phyloP scores from a whole-genome alignment of 805 yeast species.

The Ogataea saltuana region DNA sequence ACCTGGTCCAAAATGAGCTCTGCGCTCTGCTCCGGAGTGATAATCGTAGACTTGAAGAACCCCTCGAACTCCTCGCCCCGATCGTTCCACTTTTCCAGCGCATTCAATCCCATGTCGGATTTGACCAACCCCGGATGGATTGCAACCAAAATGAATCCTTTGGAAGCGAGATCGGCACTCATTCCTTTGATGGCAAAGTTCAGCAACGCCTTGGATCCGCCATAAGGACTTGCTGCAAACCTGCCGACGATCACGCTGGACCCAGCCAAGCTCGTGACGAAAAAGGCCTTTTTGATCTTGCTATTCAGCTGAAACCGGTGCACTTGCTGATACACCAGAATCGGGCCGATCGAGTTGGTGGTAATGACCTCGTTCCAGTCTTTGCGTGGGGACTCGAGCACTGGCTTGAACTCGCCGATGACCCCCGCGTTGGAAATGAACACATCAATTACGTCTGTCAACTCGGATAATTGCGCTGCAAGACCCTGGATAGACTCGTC shows the following conservation, averaged over 20 bases:
- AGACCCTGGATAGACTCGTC: conserved; percentile 11
- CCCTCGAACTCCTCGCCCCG: background rate
- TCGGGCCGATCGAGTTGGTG: conserved; percentile 10
- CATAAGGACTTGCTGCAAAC: background rate
- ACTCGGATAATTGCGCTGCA: background rate
- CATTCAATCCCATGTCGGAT: conserved; percentile 28
- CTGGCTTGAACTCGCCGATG: background rate
- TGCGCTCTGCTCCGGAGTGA: background rate
- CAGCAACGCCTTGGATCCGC: conserved; percentile 36
- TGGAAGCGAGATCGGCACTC: conserved; percentile 28
- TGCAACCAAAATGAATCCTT: conserved; percentile 33
- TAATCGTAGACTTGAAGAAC: background rate
- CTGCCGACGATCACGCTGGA: background rate
- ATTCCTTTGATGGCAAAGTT: conserved; percentile 35
- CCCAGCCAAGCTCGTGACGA: conserved; percentile 3
- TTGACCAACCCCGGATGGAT: conserved; percentile 43
- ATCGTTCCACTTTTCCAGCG: too few species aligned
- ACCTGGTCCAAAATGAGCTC: background rate
- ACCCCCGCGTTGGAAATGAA: conserved; percentile 12
- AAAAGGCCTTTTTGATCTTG: conserved; percentile 4
- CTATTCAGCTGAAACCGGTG: conserved; percentile 2
- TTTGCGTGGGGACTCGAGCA: background rate
- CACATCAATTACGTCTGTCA: conserved; percentile 11
- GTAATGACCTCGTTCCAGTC: background rate
- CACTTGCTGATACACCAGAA: conserved; percentile 7